These are phyloP conservation scores for Hymenoscyphus infarciens DNA, from an alignment of 2,329 filamentous ascomycete genomes.

Conservation along the genomic window DNA sequence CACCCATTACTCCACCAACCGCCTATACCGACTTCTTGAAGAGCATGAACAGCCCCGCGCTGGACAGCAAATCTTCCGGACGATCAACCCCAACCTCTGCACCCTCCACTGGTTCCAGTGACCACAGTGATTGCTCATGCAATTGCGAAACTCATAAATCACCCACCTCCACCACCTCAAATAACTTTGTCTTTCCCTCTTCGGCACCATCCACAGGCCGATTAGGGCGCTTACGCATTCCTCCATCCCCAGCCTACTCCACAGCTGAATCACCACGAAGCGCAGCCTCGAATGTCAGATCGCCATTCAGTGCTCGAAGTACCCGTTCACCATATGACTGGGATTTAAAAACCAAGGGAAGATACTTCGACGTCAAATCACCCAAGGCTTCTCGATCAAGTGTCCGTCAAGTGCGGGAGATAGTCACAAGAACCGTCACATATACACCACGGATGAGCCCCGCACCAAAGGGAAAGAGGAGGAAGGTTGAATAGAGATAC, in stretches of 20 bases:
- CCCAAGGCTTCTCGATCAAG: constrained; percentile 57
- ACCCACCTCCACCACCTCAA: constrained; percentile 56
- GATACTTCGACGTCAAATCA: constrained; percentile 54
- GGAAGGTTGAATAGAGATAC: constrained; percentile 57
- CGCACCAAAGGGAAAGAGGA: constrained; percentile 87
- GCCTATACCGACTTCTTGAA: constrained; percentile 94
- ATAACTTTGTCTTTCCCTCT: constrained; percentile 55
- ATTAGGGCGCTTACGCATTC: constrained; percentile 66
- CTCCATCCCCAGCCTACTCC: constrained; percentile 69
- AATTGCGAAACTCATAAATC: constrained; percentile 51
- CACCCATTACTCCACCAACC: constrained; percentile 83
- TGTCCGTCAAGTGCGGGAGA: constrained; percentile 73
- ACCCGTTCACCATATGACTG: constrained; percentile 73
- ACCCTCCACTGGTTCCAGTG: constrained; percentile 40
- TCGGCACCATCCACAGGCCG: constrained; percentile 57
- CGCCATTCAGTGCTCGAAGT: constrained; percentile 67
- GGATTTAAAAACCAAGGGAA: constrained; percentile 66
- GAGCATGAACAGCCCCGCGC: constrained; percentile 53
- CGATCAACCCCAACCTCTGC: constrained; percentile 46
- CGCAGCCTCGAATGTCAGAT: constrained; percentile 48
- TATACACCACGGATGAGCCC: constrained; percentile 85
- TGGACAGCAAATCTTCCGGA: constrained; percentile 38
- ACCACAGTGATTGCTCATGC: constrained; percentile 54
- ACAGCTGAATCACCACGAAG: constrained; percentile 67
- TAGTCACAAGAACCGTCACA: constrained; percentile 90